A percentile compares a stretch with the other conserved stretches of the same genome.
These are phyloP conservation scores for Ammopiptanthus mongolicus DNA, from an alignment of 306 rosid genomes.

Conservation along the genomic window DNA sequence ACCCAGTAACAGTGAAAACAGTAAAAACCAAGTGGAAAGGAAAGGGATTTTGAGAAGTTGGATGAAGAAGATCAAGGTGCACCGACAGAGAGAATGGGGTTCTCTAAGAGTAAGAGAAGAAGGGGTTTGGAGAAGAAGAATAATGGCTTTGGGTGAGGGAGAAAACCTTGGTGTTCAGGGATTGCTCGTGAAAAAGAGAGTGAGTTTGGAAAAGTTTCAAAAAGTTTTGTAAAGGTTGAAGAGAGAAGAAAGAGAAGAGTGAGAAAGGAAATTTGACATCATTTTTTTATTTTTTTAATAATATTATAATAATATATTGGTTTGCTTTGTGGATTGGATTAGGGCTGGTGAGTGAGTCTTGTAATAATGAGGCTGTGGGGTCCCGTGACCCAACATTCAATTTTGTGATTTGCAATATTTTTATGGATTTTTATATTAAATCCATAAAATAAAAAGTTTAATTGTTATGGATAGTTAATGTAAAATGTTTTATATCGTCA, in stretches of 20 bases:
- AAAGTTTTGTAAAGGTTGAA: slow-evolving; percentile 17
- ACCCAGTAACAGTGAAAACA: slow-evolving; percentile 26
- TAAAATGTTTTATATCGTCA: too few species aligned
- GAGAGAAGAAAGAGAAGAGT: not conserved
- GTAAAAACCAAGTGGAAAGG: slow-evolving; percentile 17
- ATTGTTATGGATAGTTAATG: too few species aligned
- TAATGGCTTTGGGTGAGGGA: slow-evolving; percentile 29
- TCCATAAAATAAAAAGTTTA: not conserved
- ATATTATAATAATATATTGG: too few species aligned
- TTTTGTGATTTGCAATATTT: not conserved
- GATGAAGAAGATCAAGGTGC: slow-evolving; percentile 23
- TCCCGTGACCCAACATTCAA: not conserved
- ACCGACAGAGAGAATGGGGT: slow-evolving; percentile 31
- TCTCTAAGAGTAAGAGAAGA: not conserved
- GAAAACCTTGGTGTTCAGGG: slow-evolving; percentile 33
- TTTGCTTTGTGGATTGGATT: slow-evolving; percentile 34
- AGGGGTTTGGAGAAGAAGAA: slow-evolving; percentile 17
- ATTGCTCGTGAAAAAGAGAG: slow-evolving; percentile 57
- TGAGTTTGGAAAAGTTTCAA: slow-evolving; percentile 33
- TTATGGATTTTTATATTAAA: not conserved
- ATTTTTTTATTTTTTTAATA: not conserved
- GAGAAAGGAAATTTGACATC: slow-evolving; percentile 18
- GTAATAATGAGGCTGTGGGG: slow-evolving; percentile 24
- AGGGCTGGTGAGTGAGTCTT: slow-evolving; percentile 25
- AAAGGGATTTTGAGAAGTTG: not conserved